Base-by-base conservation (phyloP, 345 rosid genomes). In the Streptanthus diversifolius region DNA sequence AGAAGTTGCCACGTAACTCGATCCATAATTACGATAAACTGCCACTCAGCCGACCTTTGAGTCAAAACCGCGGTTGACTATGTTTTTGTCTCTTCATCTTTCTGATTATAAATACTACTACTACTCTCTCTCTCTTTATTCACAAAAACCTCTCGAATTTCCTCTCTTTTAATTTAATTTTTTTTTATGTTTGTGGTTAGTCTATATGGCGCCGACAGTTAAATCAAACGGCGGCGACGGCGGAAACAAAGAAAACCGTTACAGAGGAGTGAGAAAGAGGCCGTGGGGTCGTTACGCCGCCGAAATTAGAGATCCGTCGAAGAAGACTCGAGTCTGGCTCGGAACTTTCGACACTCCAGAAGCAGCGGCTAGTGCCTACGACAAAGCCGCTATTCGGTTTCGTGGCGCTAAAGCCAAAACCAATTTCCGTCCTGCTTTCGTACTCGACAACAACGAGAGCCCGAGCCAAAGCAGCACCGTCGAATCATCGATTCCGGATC, bases 221-320 rank as follows among this genome's bases (percentile, higher is more conserved):
- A 82, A 77, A 56, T 13, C 32, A 14, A 66, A 35, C 82, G 75
- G 73, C 44, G 71, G 24, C 3, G 78, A 51, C 59, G 79, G 71
- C 40, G 27, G 55, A 33, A 8, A 8, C 43, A 65, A 65, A 19
- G 33, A 65, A 83, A 67, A 80, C 49, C 92, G 78, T 79, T 89
- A 80, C 71, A 77, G 96, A 70, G 93, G 97, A 5, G 97, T 91
- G n/a, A 84, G 97, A 49, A 89, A 82, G 93, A 80, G 97, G 70
- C 96, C 92, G 12, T 88, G 93, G 96, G 97, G 97, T 0, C 80
- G 93, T 39, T 91, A 87, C 82, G 92, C 93, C 0, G 96, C 89
- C 12, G 97, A 91, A 83, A 91, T 91, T 57, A 79, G 97, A 75
- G 90, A 91, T 80, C 97, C 97, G 0, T 74, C 78, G 32, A 89